phyloP scores from a whole-genome alignment of 1,284 basidiomycete species.

The Austroboletus novae-zelandiae region DNA sequence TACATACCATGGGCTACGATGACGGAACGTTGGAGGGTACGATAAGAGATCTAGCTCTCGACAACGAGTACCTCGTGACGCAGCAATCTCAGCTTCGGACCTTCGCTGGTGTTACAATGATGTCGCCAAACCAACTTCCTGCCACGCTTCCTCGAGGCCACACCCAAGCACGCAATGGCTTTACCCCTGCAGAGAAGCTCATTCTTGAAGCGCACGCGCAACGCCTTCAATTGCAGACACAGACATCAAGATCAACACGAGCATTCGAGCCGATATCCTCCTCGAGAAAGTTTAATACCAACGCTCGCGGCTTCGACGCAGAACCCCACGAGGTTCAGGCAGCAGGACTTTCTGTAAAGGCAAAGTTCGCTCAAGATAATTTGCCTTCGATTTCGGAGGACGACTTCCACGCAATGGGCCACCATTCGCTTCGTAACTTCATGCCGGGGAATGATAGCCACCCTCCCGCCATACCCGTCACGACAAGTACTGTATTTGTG shows the following conservation, averaged over 20 bases:
- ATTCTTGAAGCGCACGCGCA: slow-evolving; percentile 59
- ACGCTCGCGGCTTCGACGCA: slow-evolving; percentile 1
- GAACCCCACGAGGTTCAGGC: background rate
- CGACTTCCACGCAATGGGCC: slow-evolving; percentile 35
- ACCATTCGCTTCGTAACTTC: slow-evolving; percentile 5
- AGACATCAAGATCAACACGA: slow-evolving; percentile 5
- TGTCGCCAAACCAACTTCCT: slow-evolving; percentile 14
- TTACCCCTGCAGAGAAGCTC: slow-evolving; percentile 64
- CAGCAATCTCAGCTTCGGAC: slow-evolving; percentile 25
- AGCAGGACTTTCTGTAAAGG: slow-evolving; percentile 4
- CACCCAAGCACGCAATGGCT: slow-evolving; percentile 50
- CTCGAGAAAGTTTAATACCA: slow-evolving; percentile 7
- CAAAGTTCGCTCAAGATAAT: slow-evolving; percentile 15
- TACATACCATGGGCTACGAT: slow-evolving; percentile 23
- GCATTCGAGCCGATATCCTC: slow-evolving; percentile 6
- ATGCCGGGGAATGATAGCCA: background rate
- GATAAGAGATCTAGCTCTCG: slow-evolving; percentile 13
- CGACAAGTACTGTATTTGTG: slow-evolving; percentile 8
- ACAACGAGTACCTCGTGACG: slow-evolving; percentile 17
- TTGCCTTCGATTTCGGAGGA: slow-evolving; percentile 37
- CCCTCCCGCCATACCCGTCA: background rate
- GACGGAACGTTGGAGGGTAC: slow-evolving; percentile 12
- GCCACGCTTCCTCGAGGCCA: slow-evolving; percentile 24
- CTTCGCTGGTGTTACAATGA: slow-evolving; percentile 19
- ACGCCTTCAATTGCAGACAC: slow-evolving; percentile 18